These are phyloP conservation scores for Carex kokanica DNA, from an alignment of 176 grass and related monocot genomes.

Conservation along the genomic window DNA sequence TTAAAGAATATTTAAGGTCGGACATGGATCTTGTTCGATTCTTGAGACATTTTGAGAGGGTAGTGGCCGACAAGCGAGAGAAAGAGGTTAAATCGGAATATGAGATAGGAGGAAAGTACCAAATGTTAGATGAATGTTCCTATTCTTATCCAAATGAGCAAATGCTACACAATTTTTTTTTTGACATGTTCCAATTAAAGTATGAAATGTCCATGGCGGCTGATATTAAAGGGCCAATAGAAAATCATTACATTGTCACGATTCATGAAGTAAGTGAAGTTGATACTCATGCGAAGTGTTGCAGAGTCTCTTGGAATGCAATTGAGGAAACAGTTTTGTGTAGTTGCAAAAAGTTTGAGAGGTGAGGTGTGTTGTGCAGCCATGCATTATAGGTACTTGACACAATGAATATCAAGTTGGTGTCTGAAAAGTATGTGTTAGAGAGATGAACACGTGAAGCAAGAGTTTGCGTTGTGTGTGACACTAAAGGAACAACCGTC, in stretches of 20 bases:
- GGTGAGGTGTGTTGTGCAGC: no score
- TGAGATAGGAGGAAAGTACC: background rate
- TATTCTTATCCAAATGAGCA: no score
- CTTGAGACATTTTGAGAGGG: no score
- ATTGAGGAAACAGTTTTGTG: background rate
- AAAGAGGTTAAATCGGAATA: no score
- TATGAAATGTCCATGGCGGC: background rate
- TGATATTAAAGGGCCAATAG: background rate
- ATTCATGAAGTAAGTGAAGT: background rate
- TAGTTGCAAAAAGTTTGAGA: no score
- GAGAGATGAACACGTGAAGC: background rate
- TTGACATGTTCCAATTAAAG: no score
- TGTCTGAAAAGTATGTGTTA: background rate
- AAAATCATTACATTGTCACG: background rate
- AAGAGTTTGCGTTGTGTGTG: no score
- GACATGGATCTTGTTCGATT: no score
- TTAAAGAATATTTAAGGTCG: no score
- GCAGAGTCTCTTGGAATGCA: background rate
- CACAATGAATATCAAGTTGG: constrained; percentile 22
- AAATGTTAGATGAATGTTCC: background rate
- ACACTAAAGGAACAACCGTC: no score
- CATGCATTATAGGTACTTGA: constrained; percentile 16
- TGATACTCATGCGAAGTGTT: background rate
- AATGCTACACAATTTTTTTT: no score
- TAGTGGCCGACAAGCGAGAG: no score